Conservation (phyloP, 441 rosid species). For the Rhodomyrtus psidioides region DNA sequence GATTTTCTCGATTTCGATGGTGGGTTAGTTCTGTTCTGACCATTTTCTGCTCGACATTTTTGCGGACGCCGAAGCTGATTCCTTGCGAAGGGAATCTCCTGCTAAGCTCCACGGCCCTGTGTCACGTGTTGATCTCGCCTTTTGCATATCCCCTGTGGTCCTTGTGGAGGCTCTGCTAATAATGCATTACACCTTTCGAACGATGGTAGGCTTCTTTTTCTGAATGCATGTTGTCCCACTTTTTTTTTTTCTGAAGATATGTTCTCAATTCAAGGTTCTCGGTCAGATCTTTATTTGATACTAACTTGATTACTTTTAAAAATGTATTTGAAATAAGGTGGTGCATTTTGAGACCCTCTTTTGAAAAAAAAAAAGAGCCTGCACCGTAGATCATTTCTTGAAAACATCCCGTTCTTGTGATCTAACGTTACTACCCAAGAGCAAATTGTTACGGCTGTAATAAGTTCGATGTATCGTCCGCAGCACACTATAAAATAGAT, state of each 20-base stretch:
- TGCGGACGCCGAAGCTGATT: neutral
- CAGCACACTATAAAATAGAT: neutral
- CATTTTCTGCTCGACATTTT: neutral
- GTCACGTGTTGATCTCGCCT: neutral
- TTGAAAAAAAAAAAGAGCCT: neutral
- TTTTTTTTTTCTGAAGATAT: neutral
- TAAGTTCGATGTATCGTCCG: neutral
- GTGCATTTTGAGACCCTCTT: neutral
- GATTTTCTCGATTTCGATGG: neutral
- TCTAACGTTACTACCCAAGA: neutral
- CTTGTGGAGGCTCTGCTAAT: neutral
- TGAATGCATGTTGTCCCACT: neutral
- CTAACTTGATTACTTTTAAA: neutral
- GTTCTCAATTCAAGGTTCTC: neutral
- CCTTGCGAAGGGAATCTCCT: neutral
- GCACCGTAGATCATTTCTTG: neutral
- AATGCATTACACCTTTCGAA: neutral
- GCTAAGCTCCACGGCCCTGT: neutral
- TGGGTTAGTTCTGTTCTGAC: neutral
- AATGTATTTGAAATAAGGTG: neutral
- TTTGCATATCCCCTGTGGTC: no score
- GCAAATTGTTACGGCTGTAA: neutral
- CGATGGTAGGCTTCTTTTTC: neutral
- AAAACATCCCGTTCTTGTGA: neutral
- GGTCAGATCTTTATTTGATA: neutral